Conservation (phyloP, 306 rosid species). For the Ochetophila trinervis region DNA sequence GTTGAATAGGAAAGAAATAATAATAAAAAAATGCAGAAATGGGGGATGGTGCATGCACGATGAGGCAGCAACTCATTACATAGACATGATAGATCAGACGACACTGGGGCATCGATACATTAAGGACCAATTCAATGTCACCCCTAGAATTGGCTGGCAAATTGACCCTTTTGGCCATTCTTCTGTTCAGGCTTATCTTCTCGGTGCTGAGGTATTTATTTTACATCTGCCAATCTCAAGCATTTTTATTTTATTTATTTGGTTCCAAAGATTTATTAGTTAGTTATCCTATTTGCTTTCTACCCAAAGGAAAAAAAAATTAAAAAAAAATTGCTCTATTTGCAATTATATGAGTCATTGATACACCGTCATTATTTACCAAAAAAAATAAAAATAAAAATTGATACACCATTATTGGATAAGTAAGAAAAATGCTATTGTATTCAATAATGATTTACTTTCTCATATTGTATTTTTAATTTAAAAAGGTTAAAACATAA, state of each 20-base stretch:
- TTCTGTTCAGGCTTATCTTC: constrained; percentile 73
- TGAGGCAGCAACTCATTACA: constrained; percentile 79
- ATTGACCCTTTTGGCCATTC: constrained; percentile 95
- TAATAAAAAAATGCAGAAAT: constrained; percentile 61
- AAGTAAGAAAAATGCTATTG: no score
- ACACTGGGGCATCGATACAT: constrained; percentile 76
- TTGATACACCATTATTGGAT: no score
- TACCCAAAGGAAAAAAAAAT: no score
- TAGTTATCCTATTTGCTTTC: no score
- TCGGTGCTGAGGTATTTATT: constrained; percentile 62
- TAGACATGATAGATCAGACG: constrained; percentile 94
- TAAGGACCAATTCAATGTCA: constrained; percentile 53
- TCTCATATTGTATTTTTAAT: no score
- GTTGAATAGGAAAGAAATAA: no score
- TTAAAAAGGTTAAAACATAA: no score
- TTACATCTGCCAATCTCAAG: not conserved
- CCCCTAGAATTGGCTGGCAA: constrained; percentile 85
- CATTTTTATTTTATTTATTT: not conserved
- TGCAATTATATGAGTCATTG: no score
- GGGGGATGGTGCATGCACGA: constrained; percentile 96
- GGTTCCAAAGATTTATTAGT: not conserved
- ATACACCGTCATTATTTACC: no score
- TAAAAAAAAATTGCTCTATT: no score
- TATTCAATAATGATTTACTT: no score
- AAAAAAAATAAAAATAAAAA: no score